These are phyloP conservation scores for Chaetothyriales sp. DNA, from an alignment of 2,329 filamentous ascomycete genomes.

Conservation along the genomic window DNA sequence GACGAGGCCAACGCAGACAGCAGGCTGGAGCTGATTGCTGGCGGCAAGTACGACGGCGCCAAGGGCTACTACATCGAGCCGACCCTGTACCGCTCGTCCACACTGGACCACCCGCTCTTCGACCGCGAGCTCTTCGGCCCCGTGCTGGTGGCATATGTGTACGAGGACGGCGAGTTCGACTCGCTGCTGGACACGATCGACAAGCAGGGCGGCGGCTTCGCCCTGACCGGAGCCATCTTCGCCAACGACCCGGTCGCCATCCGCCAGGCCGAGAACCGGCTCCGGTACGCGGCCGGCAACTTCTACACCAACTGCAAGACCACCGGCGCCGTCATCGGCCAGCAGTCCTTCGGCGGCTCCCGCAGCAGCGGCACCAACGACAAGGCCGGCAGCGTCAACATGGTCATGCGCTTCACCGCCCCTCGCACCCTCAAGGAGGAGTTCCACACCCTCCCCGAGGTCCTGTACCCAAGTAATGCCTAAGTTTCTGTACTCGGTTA, in stretches of 20 bases:
- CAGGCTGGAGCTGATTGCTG: conserved; percentile 30
- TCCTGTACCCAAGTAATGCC: conserved; percentile 14
- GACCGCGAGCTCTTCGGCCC: conserved; percentile 37
- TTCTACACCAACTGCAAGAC: conserved; percentile 46
- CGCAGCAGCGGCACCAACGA: conserved; percentile 41
- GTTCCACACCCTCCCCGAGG: conserved; percentile 22
- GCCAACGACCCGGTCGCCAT: conserved; percentile 35
- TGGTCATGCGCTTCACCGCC: conserved; percentile 38
- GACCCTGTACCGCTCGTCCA: conserved; percentile 31
- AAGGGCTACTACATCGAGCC: conserved; percentile 27
- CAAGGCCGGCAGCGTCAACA: conserved; percentile 39
- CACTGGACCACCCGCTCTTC: conserved; percentile 31
- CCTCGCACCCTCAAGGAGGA: conserved; percentile 40
- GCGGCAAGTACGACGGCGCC: conserved; percentile 29
- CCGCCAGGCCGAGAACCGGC: conserved; percentile 35
- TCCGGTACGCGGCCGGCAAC: conserved; percentile 42
- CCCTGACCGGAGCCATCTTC: conserved; percentile 37
- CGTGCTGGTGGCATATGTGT: conserved; percentile 33
- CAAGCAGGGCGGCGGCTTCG: conserved; percentile 29
- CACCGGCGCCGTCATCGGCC: conserved; percentile 40
- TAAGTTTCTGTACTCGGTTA: too few relatives aligned
- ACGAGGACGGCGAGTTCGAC: conserved; percentile 31
- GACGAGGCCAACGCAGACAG: conserved; percentile 31
- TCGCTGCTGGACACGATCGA: conserved; percentile 27
- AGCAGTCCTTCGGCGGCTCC: conserved; percentile 41